Conservation (phyloP, 2,329 filamentous ascomycete genomes). For the Microdochium nivale region DNA sequence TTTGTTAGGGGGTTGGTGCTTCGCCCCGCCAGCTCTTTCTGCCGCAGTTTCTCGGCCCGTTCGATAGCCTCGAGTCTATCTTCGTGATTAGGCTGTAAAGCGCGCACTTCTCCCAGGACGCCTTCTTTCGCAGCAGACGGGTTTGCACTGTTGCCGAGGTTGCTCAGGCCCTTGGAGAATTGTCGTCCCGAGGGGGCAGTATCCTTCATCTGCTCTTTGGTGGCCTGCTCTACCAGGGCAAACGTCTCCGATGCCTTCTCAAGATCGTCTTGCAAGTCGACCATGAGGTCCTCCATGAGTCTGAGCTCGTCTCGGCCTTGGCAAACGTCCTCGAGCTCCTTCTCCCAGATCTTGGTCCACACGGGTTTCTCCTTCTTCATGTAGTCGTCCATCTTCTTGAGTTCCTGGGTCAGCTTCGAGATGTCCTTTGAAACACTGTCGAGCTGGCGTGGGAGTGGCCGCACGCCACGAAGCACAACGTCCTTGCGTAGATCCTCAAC, state of each 20-base stretch:
- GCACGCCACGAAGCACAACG: conserved; percentile 85
- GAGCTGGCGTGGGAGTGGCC: conserved; percentile 81
- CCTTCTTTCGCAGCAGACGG: conserved; percentile 81
- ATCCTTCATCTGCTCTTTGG: conserved; percentile 92
- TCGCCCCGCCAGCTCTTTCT: conserved; percentile 77
- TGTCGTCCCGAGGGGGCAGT: conserved; percentile 41
- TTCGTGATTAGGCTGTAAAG: conserved; percentile 90
- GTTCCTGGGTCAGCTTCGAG: conserved; percentile 67
- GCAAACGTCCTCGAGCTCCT: conserved; percentile 90
- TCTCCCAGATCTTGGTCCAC: conserved; percentile 99
- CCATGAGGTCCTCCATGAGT: conserved; percentile 89
- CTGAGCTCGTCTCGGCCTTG: conserved; percentile 91
- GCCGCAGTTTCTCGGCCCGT: conserved; percentile 84
- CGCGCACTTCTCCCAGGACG: conserved; percentile 85
- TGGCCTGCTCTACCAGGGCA: conserved; percentile 90
- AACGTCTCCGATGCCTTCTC: conserved; percentile 94
- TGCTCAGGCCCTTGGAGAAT: conserved; percentile 47
- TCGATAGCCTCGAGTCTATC: conserved; percentile 90
- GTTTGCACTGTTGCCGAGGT: conserved; percentile 49
- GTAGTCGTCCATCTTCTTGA: conserved; percentile 91
- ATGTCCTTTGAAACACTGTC: conserved; percentile 88
- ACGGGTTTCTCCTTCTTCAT: conserved; percentile 86
- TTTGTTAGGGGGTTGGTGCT: conserved; percentile 70
- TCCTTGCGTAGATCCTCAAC: conserved; percentile 97
- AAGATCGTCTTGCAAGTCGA: conserved; percentile 87